phyloP scores from a whole-genome alignment of 495 filamentous ascomycete genomes.

The Penicillium salamii region DNA sequence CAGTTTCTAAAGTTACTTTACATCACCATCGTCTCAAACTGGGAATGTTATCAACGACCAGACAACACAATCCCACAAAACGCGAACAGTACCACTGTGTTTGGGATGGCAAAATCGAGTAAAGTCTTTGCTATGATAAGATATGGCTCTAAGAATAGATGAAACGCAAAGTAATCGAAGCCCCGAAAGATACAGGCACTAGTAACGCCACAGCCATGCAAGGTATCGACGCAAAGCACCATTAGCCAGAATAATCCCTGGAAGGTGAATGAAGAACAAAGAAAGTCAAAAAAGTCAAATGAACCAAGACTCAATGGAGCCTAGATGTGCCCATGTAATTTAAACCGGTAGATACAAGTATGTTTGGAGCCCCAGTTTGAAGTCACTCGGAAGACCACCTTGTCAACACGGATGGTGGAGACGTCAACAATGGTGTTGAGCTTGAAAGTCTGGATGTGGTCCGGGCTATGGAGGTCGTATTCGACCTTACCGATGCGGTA shows the following conservation, averaged over 20 bases:
- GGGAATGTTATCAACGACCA: no score
- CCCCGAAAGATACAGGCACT: not conserved
- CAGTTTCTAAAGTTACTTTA: no score
- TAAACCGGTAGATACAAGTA: slow-evolving; percentile 49
- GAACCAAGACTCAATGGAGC: not conserved
- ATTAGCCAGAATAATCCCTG: not conserved
- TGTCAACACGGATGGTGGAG: slow-evolving; percentile 34
- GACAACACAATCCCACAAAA: no score
- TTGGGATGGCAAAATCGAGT: not conserved
- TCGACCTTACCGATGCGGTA: slow-evolving; percentile 45
- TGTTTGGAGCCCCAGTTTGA: slow-evolving; percentile 46
- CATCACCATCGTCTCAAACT: no score
- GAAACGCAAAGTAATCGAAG: not conserved
- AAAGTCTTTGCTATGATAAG: slow-evolving; percentile 7
- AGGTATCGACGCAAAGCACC: slow-evolving; percentile 12
- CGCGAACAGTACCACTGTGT: no score
- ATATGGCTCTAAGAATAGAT: not conserved
- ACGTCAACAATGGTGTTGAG: slow-evolving; percentile 36
- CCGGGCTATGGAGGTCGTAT: slow-evolving; percentile 35
- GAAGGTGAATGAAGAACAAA: no score
- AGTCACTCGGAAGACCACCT: slow-evolving; percentile 43
- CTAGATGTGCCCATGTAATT: slow-evolving; percentile 40
- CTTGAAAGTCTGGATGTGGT: slow-evolving; percentile 37
- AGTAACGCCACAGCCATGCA: slow-evolving; percentile 6
- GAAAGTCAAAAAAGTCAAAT: not conserved